Evolutionary conservation across 345 rosid genomes (phyloP), one percentile per base, ranked within the genome.

Genomic region (Eucalyptus marginata): DNA sequence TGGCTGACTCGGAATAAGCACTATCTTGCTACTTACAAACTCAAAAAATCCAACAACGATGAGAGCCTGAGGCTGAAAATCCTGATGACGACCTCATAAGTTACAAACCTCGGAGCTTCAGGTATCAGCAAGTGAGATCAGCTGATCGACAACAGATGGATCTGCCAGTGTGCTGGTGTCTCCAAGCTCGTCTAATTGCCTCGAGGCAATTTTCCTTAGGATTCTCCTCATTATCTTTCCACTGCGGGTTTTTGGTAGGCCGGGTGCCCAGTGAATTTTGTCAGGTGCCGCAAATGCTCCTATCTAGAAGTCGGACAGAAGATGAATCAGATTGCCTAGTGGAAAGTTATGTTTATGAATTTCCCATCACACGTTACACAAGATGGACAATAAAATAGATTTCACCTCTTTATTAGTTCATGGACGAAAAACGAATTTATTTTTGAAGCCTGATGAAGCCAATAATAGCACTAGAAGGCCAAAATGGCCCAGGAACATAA

Each of bases 221-320:
- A 97, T 95, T 92, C 99, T 95, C 88, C 99, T 92, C 99, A 97
- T 97, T 91, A 97, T 97, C 95, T 97, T 97, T 84, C 99, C 99
- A 88, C 99, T 98, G 92, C 98, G 96, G 5, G 99, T 98, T 92
- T 98, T 98, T 31, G 99, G 99, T 89, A 98, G 95, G 33, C 96
- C 95, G 0, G 99, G 98, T 8, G 99, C 99, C 99, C 99, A 98
- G 51, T 98, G 99, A 86, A 98, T 94, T 91, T 89, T 95, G 91
- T 97, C 99, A 4, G 99, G 99, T 44, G 99, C 97, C 8, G 99
- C 99, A 89, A 98, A 97, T 86, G 99, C 98, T 88, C 99, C 99
- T 36, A 97, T 97, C 99, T 97, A 93, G 51, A 89, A 56, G 84
- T 20, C 8, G 3, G 29, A 76, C 47, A 76, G 47, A 20, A 40